These are phyloP conservation scores for Cardamine resedifolia DNA, from an alignment of 345 rosid genomes.

Conservation along the genomic window DNA sequence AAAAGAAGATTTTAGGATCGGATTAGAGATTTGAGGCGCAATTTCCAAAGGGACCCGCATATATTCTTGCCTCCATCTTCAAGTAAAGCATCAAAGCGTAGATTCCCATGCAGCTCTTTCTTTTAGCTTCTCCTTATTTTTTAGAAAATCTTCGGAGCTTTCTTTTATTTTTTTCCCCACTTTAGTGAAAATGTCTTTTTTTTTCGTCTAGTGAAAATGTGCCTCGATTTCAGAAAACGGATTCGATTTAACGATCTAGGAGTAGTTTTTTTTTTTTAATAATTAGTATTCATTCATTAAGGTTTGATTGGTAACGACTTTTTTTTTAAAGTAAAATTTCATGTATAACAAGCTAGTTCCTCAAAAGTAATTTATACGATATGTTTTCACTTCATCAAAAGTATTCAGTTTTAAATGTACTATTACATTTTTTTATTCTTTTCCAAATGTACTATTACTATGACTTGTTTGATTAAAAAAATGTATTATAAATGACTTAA, in stretches of 20 bases:
- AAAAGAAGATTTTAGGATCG: conserved; percentile 28
- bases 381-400: not conserved
- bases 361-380: not conserved
- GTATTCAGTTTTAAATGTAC: not conserved
- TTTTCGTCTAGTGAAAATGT: conserved; percentile 11
- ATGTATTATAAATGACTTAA: not conserved
- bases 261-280: not conserved
- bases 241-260: conserved; percentile 34
- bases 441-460: too few relatives aligned
- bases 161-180: conserved; percentile 29
- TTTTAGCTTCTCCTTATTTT: not conserved
- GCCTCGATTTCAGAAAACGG: conserved; percentile 27
- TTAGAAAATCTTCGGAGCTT: conserved; percentile 1
- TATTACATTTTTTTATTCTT: not conserved
- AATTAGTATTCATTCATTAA: not conserved
- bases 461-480: not conserved
- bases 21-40: conserved; percentile 39
- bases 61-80: conserved; percentile 42
- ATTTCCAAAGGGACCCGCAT: conserved; percentile 43
- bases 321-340: not conserved
- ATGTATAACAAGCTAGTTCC: conserved; percentile 13
- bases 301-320: not conserved
- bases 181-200: conserved; percentile 15
- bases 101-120: conserved; percentile 39
- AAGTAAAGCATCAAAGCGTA: conserved; percentile 43